These are phyloP conservation scores for Hypocreales sp. DNA, from an alignment of 2,329 filamentous ascomycete genomes.

Conservation along the genomic window DNA sequence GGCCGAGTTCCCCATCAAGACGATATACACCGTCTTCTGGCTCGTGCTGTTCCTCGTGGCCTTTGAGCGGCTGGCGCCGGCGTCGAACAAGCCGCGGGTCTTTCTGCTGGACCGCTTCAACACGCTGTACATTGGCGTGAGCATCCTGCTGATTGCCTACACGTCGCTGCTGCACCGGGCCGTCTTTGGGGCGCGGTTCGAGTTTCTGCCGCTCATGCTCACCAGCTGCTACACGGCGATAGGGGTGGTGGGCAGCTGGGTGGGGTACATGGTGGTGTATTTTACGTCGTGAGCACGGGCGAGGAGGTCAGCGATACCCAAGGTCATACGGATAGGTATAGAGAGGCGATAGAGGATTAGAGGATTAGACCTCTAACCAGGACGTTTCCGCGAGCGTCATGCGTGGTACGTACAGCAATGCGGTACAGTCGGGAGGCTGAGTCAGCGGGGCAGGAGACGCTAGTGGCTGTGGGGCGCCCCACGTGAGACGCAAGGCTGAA, in stretches of 20 bases:
- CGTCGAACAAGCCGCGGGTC: conserved; percentile 61
- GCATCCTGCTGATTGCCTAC: conserved; percentile 80
- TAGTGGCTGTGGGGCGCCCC: conserved; percentile 13
- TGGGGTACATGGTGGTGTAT: conserved; percentile 88
- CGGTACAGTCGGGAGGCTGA: conserved; percentile 9
- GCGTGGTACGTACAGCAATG: no score
- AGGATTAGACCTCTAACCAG: no score
- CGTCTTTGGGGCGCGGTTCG: conserved; percentile 68
- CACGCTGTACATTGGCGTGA: conserved; percentile 74
- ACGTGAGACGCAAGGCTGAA: conserved; percentile 16
- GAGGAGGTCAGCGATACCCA: conserved; percentile 8
- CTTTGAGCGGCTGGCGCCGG: conserved; percentile 79
- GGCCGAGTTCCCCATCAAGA: conserved; percentile 88
- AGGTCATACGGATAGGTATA: conserved; percentile 2
- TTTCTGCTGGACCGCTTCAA: conserved; percentile 88
- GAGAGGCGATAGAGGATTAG: no score
- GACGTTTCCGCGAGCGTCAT: no score
- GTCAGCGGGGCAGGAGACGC: no score
- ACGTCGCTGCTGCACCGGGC: conserved; percentile 70
- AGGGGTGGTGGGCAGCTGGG: conserved; percentile 90
- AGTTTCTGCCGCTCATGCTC: conserved; percentile 94
- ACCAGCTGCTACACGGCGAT: conserved; percentile 88
- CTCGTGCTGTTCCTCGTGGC: conserved; percentile 69
- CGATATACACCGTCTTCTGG: conserved; percentile 85
- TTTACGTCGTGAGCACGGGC: conserved; percentile 40